Base-by-base conservation (phyloP, 805 yeast genomes). In the Vanderwaltozyma polyspora region DNA sequence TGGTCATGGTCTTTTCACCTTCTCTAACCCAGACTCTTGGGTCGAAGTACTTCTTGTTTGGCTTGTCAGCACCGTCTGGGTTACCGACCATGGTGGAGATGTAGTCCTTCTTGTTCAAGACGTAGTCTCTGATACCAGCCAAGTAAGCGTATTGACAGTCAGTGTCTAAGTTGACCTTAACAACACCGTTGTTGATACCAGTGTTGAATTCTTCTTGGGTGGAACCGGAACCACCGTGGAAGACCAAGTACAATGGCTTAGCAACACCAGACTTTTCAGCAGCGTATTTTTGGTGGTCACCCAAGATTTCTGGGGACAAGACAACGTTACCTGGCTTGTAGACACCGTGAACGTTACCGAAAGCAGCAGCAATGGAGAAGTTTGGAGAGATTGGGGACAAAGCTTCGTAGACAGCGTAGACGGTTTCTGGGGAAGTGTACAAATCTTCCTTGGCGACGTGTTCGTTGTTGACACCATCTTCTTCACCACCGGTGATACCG, bases 11-110 rank as follows among this genome's bases (percentile, higher is more conserved):
- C 86, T 86, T 86, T 76, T 91, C 98, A 76, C 98, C 97, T 72
- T 89, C 97, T 77, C 97, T 87, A 51, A 91, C 96, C 98, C 98
- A 91, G 68, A 87, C 97, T 79, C 98, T 89, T 71, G 98, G 98
- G 72, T 91, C 98, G 63, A 85, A 91, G 85, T 70, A 86, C 74
- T 91, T 91, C 87, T 91, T 91, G 89, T 91, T 91, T 72, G 98
- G 98, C 76, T 85, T 83, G 70, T 91, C 97, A 38, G 71, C 89
- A 67, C 97, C 98, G 16, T 89, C 95, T 70, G 98, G 98, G 93
- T 91, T 91, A 70, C 98, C 98, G 57, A 91, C 95, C 68, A 68
- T 82, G 38, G 80, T 45, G 70, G 73, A 52, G 53, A 91, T 63
- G 80, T 91, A 91, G 68, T 87, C 98, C 79, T 89, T 86, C 79